Evolutionary conservation across 176 grass and related monocot genomes (phyloP).

Genomic region (Zoysia pacifica): DNA sequence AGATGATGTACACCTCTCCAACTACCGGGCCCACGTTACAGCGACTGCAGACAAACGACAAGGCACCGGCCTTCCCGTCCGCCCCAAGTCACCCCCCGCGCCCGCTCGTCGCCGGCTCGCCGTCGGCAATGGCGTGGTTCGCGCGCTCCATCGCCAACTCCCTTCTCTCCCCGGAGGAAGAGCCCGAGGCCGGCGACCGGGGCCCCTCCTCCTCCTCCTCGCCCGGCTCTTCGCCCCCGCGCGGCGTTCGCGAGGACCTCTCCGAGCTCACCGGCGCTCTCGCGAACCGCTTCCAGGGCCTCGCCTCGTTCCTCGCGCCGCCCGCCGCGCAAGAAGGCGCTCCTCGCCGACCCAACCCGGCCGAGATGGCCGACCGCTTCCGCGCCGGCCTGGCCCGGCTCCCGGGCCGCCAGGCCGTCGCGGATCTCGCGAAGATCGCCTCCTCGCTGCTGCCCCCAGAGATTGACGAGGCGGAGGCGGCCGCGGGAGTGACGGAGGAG

Average conservation of each 20-base stretch:
- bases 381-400: constrained; percentile 76
- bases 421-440: constrained; percentile 83
- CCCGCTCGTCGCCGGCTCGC: constrained; percentile 13
- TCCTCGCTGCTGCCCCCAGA: constrained; percentile 71
- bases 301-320: constrained; percentile 73
- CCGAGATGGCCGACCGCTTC: constrained; percentile 73
- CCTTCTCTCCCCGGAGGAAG: constrained; percentile 42
- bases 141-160: constrained; percentile 76
- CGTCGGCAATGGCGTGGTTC: constrained; percentile 75
- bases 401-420: constrained; percentile 67
- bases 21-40: neutral
- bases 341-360: constrained; percentile 39
- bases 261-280: constrained; percentile 79
- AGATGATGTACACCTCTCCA: neutral
- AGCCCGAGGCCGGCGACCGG: neutral
- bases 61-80: neutral
- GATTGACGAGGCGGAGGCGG: constrained; percentile 28
- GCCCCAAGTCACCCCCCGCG: neutral
- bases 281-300: constrained; percentile 66
- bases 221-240: neutral
- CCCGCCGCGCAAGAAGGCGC: constrained; percentile 9
- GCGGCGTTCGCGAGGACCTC: constrained; percentile 86
- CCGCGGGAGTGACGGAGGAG: constrained; percentile 62
- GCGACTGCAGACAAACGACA: neutral
- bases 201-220: constrained; percentile 15